Evolutionary conservation across 1,284 basidiomycete species (phyloP).

Genomic region (Agroathelia rolfsii): DNA sequence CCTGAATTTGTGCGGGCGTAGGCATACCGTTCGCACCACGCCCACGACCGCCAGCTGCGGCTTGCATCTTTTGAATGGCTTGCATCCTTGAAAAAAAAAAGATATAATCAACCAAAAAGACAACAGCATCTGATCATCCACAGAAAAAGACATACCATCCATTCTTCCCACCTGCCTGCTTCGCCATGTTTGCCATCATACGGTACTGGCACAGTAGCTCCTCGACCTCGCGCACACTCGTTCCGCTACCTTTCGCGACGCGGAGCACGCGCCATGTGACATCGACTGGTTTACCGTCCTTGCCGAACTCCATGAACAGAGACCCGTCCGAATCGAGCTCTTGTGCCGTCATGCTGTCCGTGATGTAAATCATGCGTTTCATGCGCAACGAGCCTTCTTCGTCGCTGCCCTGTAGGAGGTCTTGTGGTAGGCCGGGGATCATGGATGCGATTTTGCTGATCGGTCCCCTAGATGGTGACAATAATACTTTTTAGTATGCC

Average conservation of each 20-base stretch:
- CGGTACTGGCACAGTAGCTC: slow-evolving; percentile 91
- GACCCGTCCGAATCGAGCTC: slow-evolving; percentile 97
- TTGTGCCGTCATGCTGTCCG: slow-evolving; percentile 89
- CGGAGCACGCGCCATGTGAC: slow-evolving; percentile 82
- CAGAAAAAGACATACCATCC: slow-evolving; percentile 49
- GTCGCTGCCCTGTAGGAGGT: slow-evolving; percentile 82
- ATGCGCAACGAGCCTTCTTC: slow-evolving; percentile 87
- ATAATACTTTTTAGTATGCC: not conserved
- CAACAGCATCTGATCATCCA: slow-evolving; percentile 2
- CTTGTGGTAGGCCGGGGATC: slow-evolving; percentile 93
- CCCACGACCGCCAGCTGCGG: slow-evolving; percentile 75
- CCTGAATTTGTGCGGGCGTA: slow-evolving; percentile 84
- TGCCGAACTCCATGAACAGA: slow-evolving; percentile 75
- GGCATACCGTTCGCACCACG: slow-evolving; percentile 81
- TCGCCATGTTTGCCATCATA: slow-evolving; percentile 97
- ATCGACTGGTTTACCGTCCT: slow-evolving; percentile 74
- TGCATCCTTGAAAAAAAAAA: slow-evolving; percentile 45
- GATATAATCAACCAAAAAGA: slow-evolving; percentile 4
- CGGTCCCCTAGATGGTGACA: slow-evolving; percentile 62
- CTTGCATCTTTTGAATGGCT: slow-evolving; percentile 86
- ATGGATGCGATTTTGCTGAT: slow-evolving; percentile 97
- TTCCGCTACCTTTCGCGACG: slow-evolving; percentile 92
- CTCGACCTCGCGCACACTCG: slow-evolving; percentile 93
- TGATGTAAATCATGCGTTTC: slow-evolving; percentile 99
- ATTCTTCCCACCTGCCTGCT: slow-evolving; percentile 93